Percentiles rank a stretch among this genome's conserved stretches.
Evolutionary conservation across 1,284 basidiomycete species (phyloP).

Genomic region (Pseudozyma thailandica): DNA sequence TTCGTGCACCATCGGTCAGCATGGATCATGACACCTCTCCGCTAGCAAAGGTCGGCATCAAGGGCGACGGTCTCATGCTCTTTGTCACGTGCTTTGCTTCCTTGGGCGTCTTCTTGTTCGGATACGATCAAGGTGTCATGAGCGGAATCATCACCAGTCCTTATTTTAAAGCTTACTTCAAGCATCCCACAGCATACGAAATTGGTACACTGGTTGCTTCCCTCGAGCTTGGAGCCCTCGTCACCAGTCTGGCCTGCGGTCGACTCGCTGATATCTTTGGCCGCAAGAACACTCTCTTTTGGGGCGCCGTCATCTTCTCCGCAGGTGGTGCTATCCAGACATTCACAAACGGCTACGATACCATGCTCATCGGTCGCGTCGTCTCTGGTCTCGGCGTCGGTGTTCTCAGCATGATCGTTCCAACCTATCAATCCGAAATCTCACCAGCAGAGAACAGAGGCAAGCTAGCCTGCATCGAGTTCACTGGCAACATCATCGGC

Average conservation of each 20-base stretch:
- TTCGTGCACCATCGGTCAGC: conserved; percentile 29
- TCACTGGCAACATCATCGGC: conserved; percentile 85
- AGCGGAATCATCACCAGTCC: conserved; percentile 89
- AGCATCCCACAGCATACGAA: conserved; percentile 74
- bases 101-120: conserved; percentile 85
- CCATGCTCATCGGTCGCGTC: conserved; percentile 88
- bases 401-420: conserved; percentile 86
- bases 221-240: conserved; percentile 81
- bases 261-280: conserved; percentile 87
- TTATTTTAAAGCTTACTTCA: conserved; percentile 77
- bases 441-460: conserved; percentile 84
- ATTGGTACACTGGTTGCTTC: conserved; percentile 82
- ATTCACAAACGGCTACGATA: conserved; percentile 81
- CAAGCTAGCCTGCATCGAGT: conserved; percentile 86
- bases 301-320: conserved; percentile 87
- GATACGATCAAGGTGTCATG: conserved; percentile 68
- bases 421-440: conserved; percentile 97
- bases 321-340: conserved; percentile 90
- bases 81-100: conserved; percentile 78
- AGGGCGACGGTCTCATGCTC: conserved; percentile 63
- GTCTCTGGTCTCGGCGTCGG: conserved; percentile 94
- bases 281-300: conserved; percentile 84
- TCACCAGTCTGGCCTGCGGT: conserved; percentile 87
- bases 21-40: conserved; percentile 55
- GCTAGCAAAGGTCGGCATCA: conserved; percentile 56